Conservation (phyloP, 306 rosid genomes). For the Echinosophora koreensis region DNA sequence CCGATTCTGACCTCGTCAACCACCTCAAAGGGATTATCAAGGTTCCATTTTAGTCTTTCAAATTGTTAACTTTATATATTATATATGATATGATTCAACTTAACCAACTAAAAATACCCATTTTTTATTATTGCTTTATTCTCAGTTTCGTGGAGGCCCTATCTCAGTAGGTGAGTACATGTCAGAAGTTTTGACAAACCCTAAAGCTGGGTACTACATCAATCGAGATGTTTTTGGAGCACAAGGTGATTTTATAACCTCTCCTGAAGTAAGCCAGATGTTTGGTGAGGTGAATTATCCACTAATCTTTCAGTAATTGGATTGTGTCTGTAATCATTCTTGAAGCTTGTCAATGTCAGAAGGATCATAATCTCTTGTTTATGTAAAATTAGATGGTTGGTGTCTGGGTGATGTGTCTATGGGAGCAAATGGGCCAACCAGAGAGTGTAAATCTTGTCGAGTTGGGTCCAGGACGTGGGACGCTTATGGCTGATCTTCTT, state of each 20-base stretch:
- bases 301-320: not conserved
- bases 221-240: constrained; percentile 95
- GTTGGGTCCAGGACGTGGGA: constrained; percentile 98
- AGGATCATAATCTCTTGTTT: constrained; percentile 38
- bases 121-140: constrained; percentile 20
- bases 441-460: constrained; percentile 72
- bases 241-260: constrained; percentile 91
- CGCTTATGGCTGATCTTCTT: constrained; percentile 94
- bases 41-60: constrained; percentile 36
- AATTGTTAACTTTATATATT: not conserved
- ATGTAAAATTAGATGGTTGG: constrained; percentile 79
- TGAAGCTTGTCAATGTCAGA: not conserved
- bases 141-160: constrained; percentile 99
- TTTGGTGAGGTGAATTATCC: constrained; percentile 77
- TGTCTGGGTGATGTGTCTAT: constrained; percentile 94
- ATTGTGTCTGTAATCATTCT: not conserved
- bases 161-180: constrained; percentile 93
- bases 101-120: not conserved
- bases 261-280: constrained; percentile 99
- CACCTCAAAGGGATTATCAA: constrained; percentile 65
- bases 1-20: constrained; percentile 59
- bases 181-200: constrained; percentile 97
- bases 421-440: constrained; percentile 99
- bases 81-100: not conserved
- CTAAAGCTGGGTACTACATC: constrained; percentile 91